Evolutionary conservation across 2,329 filamentous ascomycete genomes (phyloP).

Genomic region (Sclerotinia trifoliorum): DNA sequence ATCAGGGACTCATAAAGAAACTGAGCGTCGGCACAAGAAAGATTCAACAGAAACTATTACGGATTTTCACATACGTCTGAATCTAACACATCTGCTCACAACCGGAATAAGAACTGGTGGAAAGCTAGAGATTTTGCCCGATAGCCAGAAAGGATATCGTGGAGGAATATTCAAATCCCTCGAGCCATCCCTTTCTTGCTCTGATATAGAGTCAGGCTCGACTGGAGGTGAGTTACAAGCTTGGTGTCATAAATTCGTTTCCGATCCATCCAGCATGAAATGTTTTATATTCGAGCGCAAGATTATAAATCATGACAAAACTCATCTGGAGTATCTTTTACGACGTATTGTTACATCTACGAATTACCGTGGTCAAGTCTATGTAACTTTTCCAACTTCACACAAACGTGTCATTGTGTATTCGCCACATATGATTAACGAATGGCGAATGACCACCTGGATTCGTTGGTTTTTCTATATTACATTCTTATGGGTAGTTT

Average conservation of each 20-base stretch:
- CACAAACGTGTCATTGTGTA: conserved; percentile 61
- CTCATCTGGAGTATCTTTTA: conserved; percentile 51
- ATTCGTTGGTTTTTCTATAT: conserved; percentile 64
- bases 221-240: conserved; percentile 24
- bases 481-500: conserved; percentile 65
- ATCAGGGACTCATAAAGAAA: conserved; percentile 39
- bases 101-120: conserved; percentile 43
- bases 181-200: conserved; percentile 46
- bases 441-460: conserved; percentile 63
- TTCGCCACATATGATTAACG: conserved; percentile 60
- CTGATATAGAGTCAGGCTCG: conserved; percentile 23
- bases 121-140: conserved; percentile 54
- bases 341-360: conserved; percentile 58
- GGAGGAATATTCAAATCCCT: conserved; percentile 58
- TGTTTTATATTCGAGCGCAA: conserved; percentile 52
- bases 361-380: conserved; percentile 63
- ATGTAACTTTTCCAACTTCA: conserved; percentile 58
- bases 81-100: conserved; percentile 59
- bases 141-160: conserved; percentile 61
- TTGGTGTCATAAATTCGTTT: conserved; percentile 70
- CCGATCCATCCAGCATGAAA: conserved; percentile 56
- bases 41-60: conserved; percentile 50
- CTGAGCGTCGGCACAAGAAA: conserved; percentile 41
- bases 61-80: conserved; percentile 60
- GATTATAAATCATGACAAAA: conserved; percentile 61